Evolutionary conservation across 345 rosid species (phyloP).

Genomic region (Abelmoschus esculentus): DNA sequence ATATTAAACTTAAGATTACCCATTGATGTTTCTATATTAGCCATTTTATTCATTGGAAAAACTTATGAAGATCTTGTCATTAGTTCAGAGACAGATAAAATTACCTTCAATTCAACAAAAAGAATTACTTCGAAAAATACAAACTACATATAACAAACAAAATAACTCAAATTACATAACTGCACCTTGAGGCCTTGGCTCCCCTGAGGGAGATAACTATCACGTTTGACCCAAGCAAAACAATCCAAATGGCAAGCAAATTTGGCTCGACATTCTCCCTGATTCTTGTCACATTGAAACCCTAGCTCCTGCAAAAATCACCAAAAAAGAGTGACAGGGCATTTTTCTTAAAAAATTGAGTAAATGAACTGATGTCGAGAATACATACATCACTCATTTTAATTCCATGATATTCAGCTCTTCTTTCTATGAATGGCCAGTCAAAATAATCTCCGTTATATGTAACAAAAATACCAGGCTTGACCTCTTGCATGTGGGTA

Average conservation of each 20-base stretch:
- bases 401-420: slow-evolving; percentile 85
- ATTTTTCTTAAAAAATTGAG: not conserved
- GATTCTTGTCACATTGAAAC: slow-evolving; percentile 76
- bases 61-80: not conserved
- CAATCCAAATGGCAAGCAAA: slow-evolving; percentile 96
- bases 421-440: slow-evolving; percentile 93
- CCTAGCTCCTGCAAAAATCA: slow-evolving; percentile 63
- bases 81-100: not conserved
- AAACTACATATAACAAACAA: slow-evolving; percentile 4
- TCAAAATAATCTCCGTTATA: slow-evolving; percentile 94
- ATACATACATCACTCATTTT: slow-evolving; percentile 73
- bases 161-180: slow-evolving; percentile 10
- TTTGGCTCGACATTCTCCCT: slow-evolving; percentile 93
- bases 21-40: not conserved
- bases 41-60: slow-evolving; percentile 1
- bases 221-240: slow-evolving; percentile 99
- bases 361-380: slow-evolving; percentile 5
- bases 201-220: slow-evolving; percentile 98
- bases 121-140: slow-evolving; percentile 2
- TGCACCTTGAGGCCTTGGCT: slow-evolving; percentile 94
- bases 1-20: not conserved
- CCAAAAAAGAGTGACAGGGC: slow-evolving; percentile 2
- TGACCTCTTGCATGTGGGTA: slow-evolving; percentile 86
- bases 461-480: slow-evolving; percentile 93
- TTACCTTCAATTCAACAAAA: slow-evolving; percentile 9